These are phyloP conservation scores for Pestalotiopsis sp. DNA, from an alignment of 2,329 filamentous ascomycete species.

Conservation along the genomic window DNA sequence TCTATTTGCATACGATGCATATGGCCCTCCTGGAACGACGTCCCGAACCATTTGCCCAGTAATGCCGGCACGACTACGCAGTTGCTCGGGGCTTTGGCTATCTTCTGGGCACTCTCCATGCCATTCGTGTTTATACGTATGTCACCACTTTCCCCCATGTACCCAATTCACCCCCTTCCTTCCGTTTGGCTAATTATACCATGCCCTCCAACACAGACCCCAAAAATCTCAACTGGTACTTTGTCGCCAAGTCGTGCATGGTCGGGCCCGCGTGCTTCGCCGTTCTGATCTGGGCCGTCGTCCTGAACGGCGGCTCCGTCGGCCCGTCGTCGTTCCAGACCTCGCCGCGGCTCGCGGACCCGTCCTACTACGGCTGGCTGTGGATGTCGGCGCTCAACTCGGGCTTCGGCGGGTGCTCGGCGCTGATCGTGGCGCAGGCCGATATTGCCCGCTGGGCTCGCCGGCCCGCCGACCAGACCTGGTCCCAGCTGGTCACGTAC, in stretches of 20 bases:
- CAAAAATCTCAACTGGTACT: not conserved
- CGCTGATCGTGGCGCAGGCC: not conserved
- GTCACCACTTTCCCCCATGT: slow-evolving; percentile 43
- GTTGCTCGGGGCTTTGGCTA: slow-evolving; percentile 36
- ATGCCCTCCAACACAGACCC: not conserved
- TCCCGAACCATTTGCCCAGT: slow-evolving; percentile 36
- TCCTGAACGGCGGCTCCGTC: not conserved
- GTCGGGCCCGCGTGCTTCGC: not conserved
- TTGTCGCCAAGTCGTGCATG: not conserved
- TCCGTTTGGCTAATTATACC: not conserved
- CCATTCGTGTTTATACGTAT: slow-evolving; percentile 42
- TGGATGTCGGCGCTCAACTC: slow-evolving; percentile 1
- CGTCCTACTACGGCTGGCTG: not conserved
- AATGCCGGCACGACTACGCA: slow-evolving; percentile 36
- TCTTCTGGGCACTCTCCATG: slow-evolving; percentile 38
- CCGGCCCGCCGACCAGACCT: not conserved
- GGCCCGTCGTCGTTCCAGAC: not conserved
- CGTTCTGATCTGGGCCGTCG: not conserved
- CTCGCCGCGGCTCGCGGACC: not conserved
- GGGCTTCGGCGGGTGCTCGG: not conserved
- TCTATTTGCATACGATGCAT: not conserved
- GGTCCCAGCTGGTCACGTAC: not conserved
- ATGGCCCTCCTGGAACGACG: slow-evolving; percentile 26
- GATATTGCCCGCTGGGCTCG: not conserved
- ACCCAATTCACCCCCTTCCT: slow-evolving; percentile 26